Evolutionary conservation across 106 monocot genomes (phyloP), one percentile per base, ranked within the genome.

Genomic region (Allium sativum): DNA sequence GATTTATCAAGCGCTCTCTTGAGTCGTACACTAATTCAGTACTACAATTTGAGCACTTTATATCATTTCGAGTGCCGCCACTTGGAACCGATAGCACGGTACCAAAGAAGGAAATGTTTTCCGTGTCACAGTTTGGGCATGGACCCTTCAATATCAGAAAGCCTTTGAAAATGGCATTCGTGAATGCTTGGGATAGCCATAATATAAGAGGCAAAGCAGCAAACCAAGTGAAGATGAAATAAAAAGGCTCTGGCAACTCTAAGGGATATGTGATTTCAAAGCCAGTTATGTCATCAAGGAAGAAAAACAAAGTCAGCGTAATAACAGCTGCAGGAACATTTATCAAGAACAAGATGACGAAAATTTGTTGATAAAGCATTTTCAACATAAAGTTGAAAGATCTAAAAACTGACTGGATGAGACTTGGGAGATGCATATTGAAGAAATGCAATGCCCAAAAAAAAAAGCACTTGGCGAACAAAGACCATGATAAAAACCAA

Each of bases 161-260:
- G 57, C 88, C 93, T 59, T 85, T 82, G 21, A 93, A 13, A 42
- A 93, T 80, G 43, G 80, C 88, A 76, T 75, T 79, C 48, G 93
- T 93, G 31, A 93, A 55, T 57, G 68, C 31, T 44, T 59, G 69
- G 22, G 93, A 56, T 57, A 75, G 66, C 78, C 75, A 82, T 55
- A 88, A 79, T 75, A 93, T 93, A 21, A 93, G 65, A 68, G 93
- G 93, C 69, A 93, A 65, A 65, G 93, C 93, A 64, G 93, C 93
- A 79, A 93, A 88, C 93, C 93, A 93, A 55, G 93, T 93, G 79
- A 93, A 93, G 67, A 93, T 88, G 80, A 93, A 93, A 74, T 88
- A 78, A 60, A 82, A 88, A 53, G 93, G 93, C 82, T 93, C 93
- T 66, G 93, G 88, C 65, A 88, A 75, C 93, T 70, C 70, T 54